These are phyloP conservation scores for Trichophyton rubrum DNA, from an alignment of 2,329 filamentous ascomycete genomes.

Conservation along the genomic window DNA sequence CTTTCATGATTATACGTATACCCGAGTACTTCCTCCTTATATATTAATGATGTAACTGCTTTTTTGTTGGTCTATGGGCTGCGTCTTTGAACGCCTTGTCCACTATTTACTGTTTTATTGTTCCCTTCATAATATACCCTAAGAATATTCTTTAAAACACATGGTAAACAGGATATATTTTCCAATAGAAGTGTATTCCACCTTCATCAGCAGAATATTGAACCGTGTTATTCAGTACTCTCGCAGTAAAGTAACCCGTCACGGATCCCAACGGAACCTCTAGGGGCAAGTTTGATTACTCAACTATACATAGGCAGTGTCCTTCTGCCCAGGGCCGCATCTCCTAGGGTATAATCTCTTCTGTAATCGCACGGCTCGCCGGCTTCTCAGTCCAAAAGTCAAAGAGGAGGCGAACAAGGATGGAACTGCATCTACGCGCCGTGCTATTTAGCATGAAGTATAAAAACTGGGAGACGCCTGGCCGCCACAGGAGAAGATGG, in stretches of 20 bases:
- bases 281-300: neutral
- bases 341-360: neutral
- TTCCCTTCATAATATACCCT: neutral
- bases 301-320: too few species aligned
- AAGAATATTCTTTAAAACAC: neutral
- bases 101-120: too few species aligned
- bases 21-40: neutral
- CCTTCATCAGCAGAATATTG: too few species aligned
- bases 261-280: neutral
- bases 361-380: neutral
- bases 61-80: too few species aligned
- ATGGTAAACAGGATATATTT: neutral
- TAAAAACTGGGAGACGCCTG: neutral
- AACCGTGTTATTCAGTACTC: too few species aligned
- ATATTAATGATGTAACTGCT: neutral
- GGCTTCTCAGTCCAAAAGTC: neutral
- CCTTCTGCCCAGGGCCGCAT: too few species aligned
- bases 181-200: neutral
- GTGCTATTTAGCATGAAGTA: neutral
- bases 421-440: neutral
- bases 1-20: neutral
- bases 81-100: neutral
- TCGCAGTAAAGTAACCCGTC: too few species aligned
- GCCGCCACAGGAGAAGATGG: neutral
- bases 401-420: neutral